A percentile compares a stretch with the other conserved stretches of the same genome.
Evolutionary conservation across 2,329 filamentous ascomycete species (phyloP).

Genomic region (Aspergillus quadrilineatus): DNA sequence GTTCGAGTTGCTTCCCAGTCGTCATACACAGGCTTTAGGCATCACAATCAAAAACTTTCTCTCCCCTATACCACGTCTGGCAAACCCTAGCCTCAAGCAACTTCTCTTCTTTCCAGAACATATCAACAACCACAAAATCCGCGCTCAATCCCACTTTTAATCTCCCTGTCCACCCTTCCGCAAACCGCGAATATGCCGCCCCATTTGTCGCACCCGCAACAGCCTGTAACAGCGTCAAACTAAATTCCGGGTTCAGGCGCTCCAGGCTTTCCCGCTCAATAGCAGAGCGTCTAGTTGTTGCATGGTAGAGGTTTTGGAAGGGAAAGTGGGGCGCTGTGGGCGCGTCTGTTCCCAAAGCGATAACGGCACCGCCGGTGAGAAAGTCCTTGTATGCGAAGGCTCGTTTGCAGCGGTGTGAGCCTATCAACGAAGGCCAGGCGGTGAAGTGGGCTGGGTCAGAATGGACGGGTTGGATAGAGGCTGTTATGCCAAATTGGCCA

Average conservation of each 20-base stretch:
- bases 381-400: slow-evolving; percentile 54
- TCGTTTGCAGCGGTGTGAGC: slow-evolving; percentile 43
- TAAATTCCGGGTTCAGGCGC: slow-evolving; percentile 45
- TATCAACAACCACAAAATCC: slow-evolving; percentile 47
- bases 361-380: slow-evolving; percentile 39
- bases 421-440: slow-evolving; percentile 48
- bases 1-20: no score
- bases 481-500: slow-evolving; percentile 46
- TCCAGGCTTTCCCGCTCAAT: slow-evolving; percentile 35
- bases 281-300: slow-evolving; percentile 48
- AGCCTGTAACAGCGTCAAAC: slow-evolving; percentile 41
- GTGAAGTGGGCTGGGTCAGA: slow-evolving; percentile 46
- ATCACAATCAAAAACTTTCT: slow-evolving; percentile 25
- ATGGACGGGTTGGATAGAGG: slow-evolving; percentile 41
- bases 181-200: slow-evolving; percentile 48
- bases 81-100: slow-evolving; percentile 41
- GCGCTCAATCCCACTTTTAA: slow-evolving; percentile 41
- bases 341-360: slow-evolving; percentile 51
- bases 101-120: slow-evolving; percentile 39
- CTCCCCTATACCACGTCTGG: slow-evolving; percentile 47
- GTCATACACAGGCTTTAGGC: no score
- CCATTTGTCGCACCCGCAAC: slow-evolving; percentile 46
- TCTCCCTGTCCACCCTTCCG: slow-evolving; percentile 40
- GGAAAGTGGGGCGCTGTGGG: slow-evolving; percentile 49
- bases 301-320: slow-evolving; percentile 50